Evolutionary conservation across 208 protist species (phyloP).

Genomic region (Wallacemonas sp.): DNA sequence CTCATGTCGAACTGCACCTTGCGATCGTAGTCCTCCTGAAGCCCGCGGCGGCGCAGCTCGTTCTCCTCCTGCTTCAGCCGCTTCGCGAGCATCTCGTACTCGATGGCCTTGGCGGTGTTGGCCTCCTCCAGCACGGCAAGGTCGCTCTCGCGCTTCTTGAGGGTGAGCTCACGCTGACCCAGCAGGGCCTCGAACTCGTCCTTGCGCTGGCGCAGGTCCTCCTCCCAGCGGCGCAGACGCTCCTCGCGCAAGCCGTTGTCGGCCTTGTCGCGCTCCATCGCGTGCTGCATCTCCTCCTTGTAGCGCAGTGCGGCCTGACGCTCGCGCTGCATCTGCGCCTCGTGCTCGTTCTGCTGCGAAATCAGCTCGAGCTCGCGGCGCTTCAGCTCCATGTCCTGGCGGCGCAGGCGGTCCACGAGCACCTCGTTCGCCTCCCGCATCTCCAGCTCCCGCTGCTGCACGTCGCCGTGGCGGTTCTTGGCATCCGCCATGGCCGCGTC

Average conservation of each 20-base stretch:
- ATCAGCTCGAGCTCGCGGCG: slow-evolving; percentile 35
- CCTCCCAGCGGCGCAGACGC: slow-evolving; percentile 29
- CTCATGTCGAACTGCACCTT: slow-evolving; percentile 16
- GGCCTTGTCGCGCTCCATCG: slow-evolving; percentile 25
- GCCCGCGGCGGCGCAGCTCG: slow-evolving; percentile 27
- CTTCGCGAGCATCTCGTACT: slow-evolving; percentile 33
- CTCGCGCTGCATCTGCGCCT: slow-evolving; percentile 37
- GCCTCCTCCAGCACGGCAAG: slow-evolving; percentile 28
- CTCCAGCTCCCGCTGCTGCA: slow-evolving; percentile 23
- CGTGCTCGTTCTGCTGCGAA: slow-evolving; percentile 36
- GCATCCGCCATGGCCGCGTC: slow-evolving; percentile 15
- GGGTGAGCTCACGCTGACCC: slow-evolving; percentile 28
- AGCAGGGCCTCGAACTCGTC: slow-evolving; percentile 35
- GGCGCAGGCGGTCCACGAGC: slow-evolving; percentile 28
- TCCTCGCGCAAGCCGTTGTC: slow-evolving; percentile 34
- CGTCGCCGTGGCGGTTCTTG: slow-evolving; percentile 10
- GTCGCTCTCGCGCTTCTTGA: slow-evolving; percentile 28
- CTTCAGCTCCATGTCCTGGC: slow-evolving; percentile 45
- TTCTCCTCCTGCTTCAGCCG: slow-evolving; percentile 24
- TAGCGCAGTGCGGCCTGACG: slow-evolving; percentile 34
- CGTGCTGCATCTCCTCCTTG: slow-evolving; percentile 43
- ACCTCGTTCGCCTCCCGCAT: slow-evolving; percentile 23
- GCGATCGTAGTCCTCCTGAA: slow-evolving; percentile 20
- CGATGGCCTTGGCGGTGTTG: slow-evolving; percentile 15
- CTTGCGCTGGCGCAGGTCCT: slow-evolving; percentile 27